Evolutionary conservation across 2,329 filamentous ascomycete genomes (phyloP).

Genomic region (Calcarisporium arbuscula): DNA sequence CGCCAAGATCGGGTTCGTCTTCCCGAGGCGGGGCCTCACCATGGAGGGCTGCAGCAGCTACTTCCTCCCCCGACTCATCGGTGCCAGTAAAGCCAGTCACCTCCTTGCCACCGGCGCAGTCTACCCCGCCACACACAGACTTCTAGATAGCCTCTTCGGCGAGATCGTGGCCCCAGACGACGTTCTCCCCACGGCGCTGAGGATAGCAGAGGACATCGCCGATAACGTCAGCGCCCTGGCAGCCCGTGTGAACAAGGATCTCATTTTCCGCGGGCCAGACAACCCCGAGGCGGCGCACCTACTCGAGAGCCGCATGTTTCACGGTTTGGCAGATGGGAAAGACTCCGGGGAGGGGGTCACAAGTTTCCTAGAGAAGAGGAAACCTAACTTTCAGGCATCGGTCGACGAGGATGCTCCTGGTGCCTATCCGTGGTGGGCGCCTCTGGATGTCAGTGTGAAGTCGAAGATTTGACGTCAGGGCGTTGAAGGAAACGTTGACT

Average conservation of each 20-base stretch:
- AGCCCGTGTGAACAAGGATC: slow-evolving; percentile 61
- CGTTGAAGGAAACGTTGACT: too few species aligned
- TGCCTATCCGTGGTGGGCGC: slow-evolving; percentile 64
- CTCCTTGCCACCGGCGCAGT: slow-evolving; percentile 61
- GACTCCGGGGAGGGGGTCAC: slow-evolving; percentile 62
- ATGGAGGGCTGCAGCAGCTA: slow-evolving; percentile 68
- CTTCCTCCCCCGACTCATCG: slow-evolving; percentile 66
- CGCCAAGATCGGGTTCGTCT: slow-evolving; percentile 70
- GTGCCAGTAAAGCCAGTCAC: slow-evolving; percentile 56
- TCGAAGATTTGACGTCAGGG: slow-evolving; percentile 15
- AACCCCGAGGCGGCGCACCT: slow-evolving; percentile 65
- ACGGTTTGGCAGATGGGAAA: slow-evolving; percentile 47
- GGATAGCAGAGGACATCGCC: slow-evolving; percentile 60
- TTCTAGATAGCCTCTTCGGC: slow-evolving; percentile 58
- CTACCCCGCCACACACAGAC: slow-evolving; percentile 43
- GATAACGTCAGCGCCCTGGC: slow-evolving; percentile 59
- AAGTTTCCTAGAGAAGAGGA: slow-evolving; percentile 65
- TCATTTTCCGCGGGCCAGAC: slow-evolving; percentile 56
- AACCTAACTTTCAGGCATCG: slow-evolving; percentile 53
- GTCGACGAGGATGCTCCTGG: slow-evolving; percentile 54
- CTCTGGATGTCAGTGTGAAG: slow-evolving; percentile 27
- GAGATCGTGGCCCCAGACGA: slow-evolving; percentile 54
- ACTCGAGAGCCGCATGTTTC: slow-evolving; percentile 60
- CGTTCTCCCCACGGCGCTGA: slow-evolving; percentile 59
- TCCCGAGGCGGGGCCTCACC: slow-evolving; percentile 60